These are phyloP conservation scores for Eucalyptus marginata DNA, from an alignment of 345 rosid genomes.

Conservation along the genomic window DNA sequence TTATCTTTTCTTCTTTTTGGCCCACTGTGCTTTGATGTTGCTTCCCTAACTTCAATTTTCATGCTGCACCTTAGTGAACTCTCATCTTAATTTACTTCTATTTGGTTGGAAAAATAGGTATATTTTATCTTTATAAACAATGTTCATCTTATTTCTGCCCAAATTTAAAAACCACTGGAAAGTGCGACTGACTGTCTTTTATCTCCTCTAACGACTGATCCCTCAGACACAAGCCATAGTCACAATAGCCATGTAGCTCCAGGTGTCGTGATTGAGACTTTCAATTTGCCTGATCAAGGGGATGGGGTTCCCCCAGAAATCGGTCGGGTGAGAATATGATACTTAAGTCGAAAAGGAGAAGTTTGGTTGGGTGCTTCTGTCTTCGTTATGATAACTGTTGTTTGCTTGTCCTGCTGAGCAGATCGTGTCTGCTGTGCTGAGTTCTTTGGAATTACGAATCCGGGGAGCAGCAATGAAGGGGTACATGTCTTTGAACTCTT, in stretches of 20 bases:
- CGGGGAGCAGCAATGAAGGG: constrained; percentile 32
- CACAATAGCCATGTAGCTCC: constrained; percentile 24
- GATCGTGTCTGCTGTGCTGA: constrained; percentile 73
- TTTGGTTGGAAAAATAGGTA: background rate
- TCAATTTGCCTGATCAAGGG: constrained; percentile 59
- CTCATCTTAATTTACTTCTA: background rate
- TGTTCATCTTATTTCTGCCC: background rate
- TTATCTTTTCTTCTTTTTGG: background rate
- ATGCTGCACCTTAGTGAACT: background rate
- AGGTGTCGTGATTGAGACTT: constrained; percentile 52
- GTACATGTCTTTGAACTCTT: constrained; percentile 19
- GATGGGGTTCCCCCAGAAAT: constrained; percentile 65
- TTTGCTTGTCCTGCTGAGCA: constrained; percentile 7
- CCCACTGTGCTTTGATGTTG: background rate
- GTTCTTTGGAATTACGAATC: constrained; percentile 52
- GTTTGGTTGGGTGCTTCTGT: background rate
- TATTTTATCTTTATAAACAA: background rate
- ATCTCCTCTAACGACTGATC: constrained; percentile 16
- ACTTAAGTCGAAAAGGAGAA: background rate
- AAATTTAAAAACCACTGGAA: background rate
- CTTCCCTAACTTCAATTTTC: background rate
- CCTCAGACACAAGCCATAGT: constrained; percentile 21
- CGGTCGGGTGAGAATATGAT: constrained; percentile 34
- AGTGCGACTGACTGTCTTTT: background rate
- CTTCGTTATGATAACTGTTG: background rate